phyloP scores from a whole-genome alignment of 345 rosid genomes.

The Arabis alpina region DNA sequence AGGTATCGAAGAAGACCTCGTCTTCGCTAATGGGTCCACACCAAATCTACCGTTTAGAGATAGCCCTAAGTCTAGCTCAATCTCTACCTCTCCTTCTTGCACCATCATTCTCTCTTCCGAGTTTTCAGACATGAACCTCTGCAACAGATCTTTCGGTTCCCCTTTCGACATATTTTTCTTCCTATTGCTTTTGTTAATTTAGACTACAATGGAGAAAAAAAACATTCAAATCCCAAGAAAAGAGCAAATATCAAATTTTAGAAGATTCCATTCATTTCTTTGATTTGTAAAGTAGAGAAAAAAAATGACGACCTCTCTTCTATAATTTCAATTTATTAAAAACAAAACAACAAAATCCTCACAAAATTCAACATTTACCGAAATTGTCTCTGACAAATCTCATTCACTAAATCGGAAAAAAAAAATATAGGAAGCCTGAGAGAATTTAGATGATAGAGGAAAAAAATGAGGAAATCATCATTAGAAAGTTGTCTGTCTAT shows the following conservation, averaged over 20 bases:
- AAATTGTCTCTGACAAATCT: slow-evolving; percentile 27
- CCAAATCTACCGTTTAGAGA: slow-evolving; percentile 86
- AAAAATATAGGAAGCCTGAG: slow-evolving; percentile 6
- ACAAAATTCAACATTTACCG: slow-evolving; percentile 26
- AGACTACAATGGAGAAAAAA: slow-evolving; percentile 1
- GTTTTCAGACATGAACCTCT: slow-evolving; percentile 47
- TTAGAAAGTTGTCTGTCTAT: slow-evolving; percentile 21
- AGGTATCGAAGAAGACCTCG: slow-evolving; percentile 65
- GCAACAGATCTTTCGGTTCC: slow-evolving; percentile 42
- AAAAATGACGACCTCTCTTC: neutral
- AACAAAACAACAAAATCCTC: neutral
- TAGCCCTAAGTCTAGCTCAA: slow-evolving; percentile 78
- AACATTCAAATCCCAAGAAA: slow-evolving; percentile 29
- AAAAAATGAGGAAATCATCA: neutral
- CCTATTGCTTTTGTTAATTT: too few relatives aligned
- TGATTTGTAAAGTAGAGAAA: slow-evolving; percentile 1
- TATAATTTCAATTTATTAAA: neutral
- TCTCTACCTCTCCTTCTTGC: slow-evolving; percentile 51
- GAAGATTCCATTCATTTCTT: slow-evolving; percentile 30
- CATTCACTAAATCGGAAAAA: slow-evolving; percentile 4
- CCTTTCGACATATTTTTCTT: too few relatives aligned
- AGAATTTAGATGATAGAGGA: slow-evolving; percentile 30
- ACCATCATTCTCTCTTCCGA: slow-evolving; percentile 20
- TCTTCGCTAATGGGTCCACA: slow-evolving; percentile 63
- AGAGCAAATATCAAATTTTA: slow-evolving; percentile 26